Evolutionary conservation across 768 basidiomycete genomes (phyloP).

Genomic region (Rhizopogon roseolus): DNA sequence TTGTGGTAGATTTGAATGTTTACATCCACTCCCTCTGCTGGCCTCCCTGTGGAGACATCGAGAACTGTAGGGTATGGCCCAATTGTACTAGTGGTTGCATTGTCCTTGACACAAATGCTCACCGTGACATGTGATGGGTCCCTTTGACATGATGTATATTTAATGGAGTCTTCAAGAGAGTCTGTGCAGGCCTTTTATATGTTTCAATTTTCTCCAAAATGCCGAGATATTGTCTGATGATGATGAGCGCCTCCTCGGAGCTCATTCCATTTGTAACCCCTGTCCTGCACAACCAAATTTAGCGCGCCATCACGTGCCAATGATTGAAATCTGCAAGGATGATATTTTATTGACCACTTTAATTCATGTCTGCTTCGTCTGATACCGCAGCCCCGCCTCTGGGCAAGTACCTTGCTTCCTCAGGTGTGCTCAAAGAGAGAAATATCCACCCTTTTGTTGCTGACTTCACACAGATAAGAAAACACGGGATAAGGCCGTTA

Average conservation of each 20-base stretch:
- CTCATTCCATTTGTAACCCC: too few species aligned
- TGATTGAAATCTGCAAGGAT: neutral
- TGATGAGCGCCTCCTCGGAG: too few species aligned
- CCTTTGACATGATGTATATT: slow-evolving; percentile 41
- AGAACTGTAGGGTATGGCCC: slow-evolving; percentile 52
- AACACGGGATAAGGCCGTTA: slow-evolving; percentile 87
- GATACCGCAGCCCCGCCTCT: slow-evolving; percentile 53
- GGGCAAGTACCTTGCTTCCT: slow-evolving; percentile 89
- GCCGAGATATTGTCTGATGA: neutral
- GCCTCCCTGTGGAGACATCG: slow-evolving; percentile 80
- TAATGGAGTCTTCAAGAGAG: neutral
- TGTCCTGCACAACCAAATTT: neutral
- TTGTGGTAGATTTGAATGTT: slow-evolving; percentile 50
- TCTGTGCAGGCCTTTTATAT: neutral
- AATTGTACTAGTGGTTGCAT: neutral
- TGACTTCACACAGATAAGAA: slow-evolving; percentile 65
- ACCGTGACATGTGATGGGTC: slow-evolving; percentile 94
- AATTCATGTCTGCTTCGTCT: slow-evolving; percentile 31
- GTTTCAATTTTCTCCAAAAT: neutral
- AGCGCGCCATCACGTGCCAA: neutral
- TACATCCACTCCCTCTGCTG: slow-evolving; percentile 67
- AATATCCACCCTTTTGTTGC: neutral
- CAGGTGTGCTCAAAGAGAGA: slow-evolving; percentile 47
- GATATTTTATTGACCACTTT: slow-evolving; percentile 10
- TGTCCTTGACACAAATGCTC: too few species aligned